phyloP scores from a whole-genome alignment of 2,329 filamentous ascomycete genomes.

The Diaporthe sp. region DNA sequence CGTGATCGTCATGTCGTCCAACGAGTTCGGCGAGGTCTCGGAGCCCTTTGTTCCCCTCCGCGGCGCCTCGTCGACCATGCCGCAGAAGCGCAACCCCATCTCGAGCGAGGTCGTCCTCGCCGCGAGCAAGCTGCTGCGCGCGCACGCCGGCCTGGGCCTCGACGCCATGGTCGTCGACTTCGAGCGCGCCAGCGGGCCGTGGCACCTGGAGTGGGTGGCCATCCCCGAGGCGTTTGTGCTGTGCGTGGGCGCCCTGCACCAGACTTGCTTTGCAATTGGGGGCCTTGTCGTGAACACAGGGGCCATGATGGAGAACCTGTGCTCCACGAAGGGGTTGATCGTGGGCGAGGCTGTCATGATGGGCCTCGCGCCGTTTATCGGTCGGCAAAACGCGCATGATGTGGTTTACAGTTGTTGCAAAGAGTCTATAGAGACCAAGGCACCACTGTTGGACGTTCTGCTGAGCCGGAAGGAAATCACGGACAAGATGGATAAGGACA shows the following conservation, averaged over 20 bases:
- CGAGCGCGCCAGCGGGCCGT: slow-evolving; percentile 69
- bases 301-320: slow-evolving; percentile 64
- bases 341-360: slow-evolving; percentile 74
- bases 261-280: slow-evolving; percentile 66
- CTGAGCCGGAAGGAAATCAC: slow-evolving; percentile 56
- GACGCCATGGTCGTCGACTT: slow-evolving; percentile 72
- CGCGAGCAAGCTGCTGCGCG: slow-evolving; percentile 65
- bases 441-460: slow-evolving; percentile 59
- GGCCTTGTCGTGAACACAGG: slow-evolving; percentile 65
- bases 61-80: slow-evolving; percentile 69
- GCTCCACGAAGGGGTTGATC: slow-evolving; percentile 66
- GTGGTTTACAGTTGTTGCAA: slow-evolving; percentile 68
- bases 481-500: slow-evolving; percentile 51
- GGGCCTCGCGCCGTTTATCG: slow-evolving; percentile 66
- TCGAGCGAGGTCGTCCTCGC: slow-evolving; percentile 70
- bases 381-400: slow-evolving; percentile 67
- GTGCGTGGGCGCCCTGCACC: slow-evolving; percentile 65
- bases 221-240: slow-evolving; percentile 68
- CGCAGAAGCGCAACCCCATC: slow-evolving; percentile 72
- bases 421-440: slow-evolving; percentile 55
- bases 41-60: slow-evolving; percentile 69
- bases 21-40: slow-evolving; percentile 67
- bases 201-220: slow-evolving; percentile 72
- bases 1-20: slow-evolving; percentile 70
- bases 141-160: slow-evolving; percentile 65